These are phyloP conservation scores for Citeromyces matritensis DNA, from an alignment of 805 yeast species.

Conservation along the genomic window DNA sequence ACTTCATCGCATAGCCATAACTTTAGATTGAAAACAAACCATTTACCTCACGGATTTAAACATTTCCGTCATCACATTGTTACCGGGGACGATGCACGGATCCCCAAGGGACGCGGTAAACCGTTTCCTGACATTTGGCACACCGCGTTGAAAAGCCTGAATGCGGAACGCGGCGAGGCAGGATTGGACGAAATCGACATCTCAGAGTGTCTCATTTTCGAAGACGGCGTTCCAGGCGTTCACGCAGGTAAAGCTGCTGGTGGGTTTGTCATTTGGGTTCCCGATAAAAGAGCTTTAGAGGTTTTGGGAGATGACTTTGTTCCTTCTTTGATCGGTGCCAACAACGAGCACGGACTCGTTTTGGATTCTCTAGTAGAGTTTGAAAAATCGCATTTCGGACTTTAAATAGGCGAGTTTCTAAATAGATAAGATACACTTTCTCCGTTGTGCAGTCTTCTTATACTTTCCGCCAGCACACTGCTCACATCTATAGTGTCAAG, in stretches of 20 bases:
- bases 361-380: conserved; percentile 36
- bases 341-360: conserved; percentile 36
- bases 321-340: conserved; percentile 24
- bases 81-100: conserved; percentile 79
- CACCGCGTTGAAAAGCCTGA: conserved; percentile 59
- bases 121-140: conserved; percentile 93
- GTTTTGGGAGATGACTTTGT: conserved; percentile 33
- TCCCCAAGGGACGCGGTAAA: conserved; percentile 79
- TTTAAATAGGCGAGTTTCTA: conserved; percentile 41
- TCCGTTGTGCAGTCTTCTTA: conserved; percentile 77
- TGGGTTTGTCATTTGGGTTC: conserved; percentile 87
- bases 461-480: conserved; percentile 66
- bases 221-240: conserved; percentile 93
- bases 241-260: conserved; percentile 73
- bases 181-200: conserved; percentile 38
- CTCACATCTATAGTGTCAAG: conserved; percentile 58
- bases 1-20: conserved; percentile 62
- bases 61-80: conserved; percentile 52
- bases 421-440: conserved; percentile 73
- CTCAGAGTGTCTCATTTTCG: conserved; percentile 79
- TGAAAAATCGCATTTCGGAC: conserved; percentile 15
- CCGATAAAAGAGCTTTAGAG: conserved; percentile 59
- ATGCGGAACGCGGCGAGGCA: conserved; percentile 27
- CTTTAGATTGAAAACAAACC: conserved; percentile 58
- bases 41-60: conserved; percentile 46